Base-by-base conservation (phyloP, 2,329 filamentous ascomycete species). In the Acrodontium crateriforme region DNA sequence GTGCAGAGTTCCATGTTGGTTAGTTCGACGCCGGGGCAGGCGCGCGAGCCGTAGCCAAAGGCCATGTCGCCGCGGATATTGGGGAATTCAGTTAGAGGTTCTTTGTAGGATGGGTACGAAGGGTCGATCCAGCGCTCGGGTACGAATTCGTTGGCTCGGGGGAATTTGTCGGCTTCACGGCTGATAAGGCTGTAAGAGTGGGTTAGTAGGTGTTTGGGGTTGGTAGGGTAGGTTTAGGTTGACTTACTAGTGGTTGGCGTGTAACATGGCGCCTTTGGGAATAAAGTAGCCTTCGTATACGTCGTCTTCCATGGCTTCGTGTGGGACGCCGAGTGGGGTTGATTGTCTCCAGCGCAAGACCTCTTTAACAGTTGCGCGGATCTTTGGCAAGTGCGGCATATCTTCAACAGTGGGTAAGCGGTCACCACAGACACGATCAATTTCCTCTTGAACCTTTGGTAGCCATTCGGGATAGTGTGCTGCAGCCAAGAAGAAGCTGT, bases 241-340 rank as follows among this genome's bases (percentile, higher is more conserved):
- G 8, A 28, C 43, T 43, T 38, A 48, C 45, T 48, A 50, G 41
- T 50, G 46, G 34, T 49, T 50, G 23, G 46, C 47, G 41, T 50
- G 47, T 21, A 47, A 36, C 17, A 50, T 49, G 19, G 50, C 41
- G 30, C 50, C 52, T 35, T 54, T 54, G 21, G 46, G 46, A 25
- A 55, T 54, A 29, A 47, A 45, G 34, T 50, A 50, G 32, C 52
- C 52, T 13, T 51, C 45, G 36, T 55, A 55, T 27, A 50, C 44
- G 32, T 54, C 47, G 19, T 55, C 52, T 27, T 52, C 47, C 13
- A 50, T 42, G 2, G 43, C 41, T 4, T 47, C 45, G 36, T 54
- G 52, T 3, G 50, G 48, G 6, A 54, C 50, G 19, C 52, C 52
- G 14, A 71, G 65, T 19, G 46, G 46, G 15, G 45, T 50, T 4